Evolutionary conservation across 805 yeast species (phyloP), one percentile per base, ranked within the genome.

Genomic region (Yamadazyma insecticola): DNA sequence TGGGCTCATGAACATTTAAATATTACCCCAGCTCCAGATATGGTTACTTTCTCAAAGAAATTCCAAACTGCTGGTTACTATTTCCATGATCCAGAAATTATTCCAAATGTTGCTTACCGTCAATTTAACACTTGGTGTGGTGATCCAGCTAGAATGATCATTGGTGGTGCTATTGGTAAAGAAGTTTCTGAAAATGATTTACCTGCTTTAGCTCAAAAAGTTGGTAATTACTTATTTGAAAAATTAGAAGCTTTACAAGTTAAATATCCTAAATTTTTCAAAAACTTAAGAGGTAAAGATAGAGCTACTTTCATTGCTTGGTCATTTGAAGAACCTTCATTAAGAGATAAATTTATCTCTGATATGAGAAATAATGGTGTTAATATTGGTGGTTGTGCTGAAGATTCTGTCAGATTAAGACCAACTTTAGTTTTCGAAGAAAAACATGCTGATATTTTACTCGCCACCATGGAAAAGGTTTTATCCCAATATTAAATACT

Each of bases 81-180:
- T 72, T 85, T 78, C 77, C 77, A 74, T 48, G 76, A 79, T 61
- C 78, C 82, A 28, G 80, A 77, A 48, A 62, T 84, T 38, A 70
- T 80, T 45, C 95, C 95, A 50, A 70, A 76, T 59, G 57, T 61
- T 51, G 78, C 94, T n/a, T 84, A 81, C 72, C 77, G 95, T 59
- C 94, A 85, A 70, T 84, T 84, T 74, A 84, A 84, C 77, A 84
- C 95, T 37, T 84, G 95, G 95, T 82, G 90, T 64, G 95, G 95
- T 50, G 95, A 84, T 63, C 89, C 94, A 56, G 81, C 88, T 37
- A 77, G 80, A 62, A 72, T 82, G 55, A 65, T 84, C 48, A 68
- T 86, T 48, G 83, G 89, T 35, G 78, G 81, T 50, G 77, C 85
- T 43, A 81, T 85, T 52, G 76, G 75, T 48, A 55, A 71, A 43